Percentiles rank a stretch among this genome's conserved stretches.
These are phyloP conservation scores for Talaromyces rugulosus DNA, from an alignment of 2,329 filamentous ascomycete genomes.

Conservation along the genomic window DNA sequence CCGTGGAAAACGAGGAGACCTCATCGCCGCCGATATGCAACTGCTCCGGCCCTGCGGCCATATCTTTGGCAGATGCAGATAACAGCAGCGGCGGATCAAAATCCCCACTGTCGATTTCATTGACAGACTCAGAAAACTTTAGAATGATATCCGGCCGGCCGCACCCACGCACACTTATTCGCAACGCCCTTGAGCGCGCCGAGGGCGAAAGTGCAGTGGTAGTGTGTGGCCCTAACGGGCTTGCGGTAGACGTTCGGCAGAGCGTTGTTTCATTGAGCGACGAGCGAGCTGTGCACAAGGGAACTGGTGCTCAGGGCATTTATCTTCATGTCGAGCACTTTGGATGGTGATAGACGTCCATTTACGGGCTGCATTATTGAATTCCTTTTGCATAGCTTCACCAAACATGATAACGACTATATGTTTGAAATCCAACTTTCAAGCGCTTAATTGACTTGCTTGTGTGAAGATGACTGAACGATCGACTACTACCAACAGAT, in stretches of 20 bases:
- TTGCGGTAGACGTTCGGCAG: conserved; percentile 53
- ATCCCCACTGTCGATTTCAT: conserved; percentile 10
- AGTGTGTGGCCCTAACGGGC: conserved; percentile 55
- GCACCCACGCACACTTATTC: conserved; percentile 48
- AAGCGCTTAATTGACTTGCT: background rate
- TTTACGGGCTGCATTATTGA: background rate
- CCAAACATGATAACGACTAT: background rate
- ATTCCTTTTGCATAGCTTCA: background rate
- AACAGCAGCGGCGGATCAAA: conserved; percentile 7
- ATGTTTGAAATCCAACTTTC: background rate
- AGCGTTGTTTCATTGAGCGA: conserved; percentile 56
- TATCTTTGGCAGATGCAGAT: background rate
- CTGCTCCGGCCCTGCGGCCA: conserved; percentile 27
- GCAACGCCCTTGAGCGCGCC: conserved; percentile 54
- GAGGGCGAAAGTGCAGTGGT: conserved; percentile 60
- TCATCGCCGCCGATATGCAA: conserved; percentile 32
- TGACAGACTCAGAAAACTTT: conserved; percentile 13
- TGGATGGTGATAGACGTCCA: conserved; percentile 1
- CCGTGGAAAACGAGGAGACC: conserved; percentile 43
- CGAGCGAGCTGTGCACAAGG: conserved; percentile 64
- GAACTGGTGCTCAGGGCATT: conserved; percentile 62
- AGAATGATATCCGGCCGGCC: conserved; percentile 47
- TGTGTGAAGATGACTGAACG: background rate
- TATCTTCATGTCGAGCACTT: conserved; percentile 53
- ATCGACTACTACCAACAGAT: background rate